Base-by-base conservation (phyloP, 1,284 basidiomycete genomes). In the Ustilago loliicola region DNA sequence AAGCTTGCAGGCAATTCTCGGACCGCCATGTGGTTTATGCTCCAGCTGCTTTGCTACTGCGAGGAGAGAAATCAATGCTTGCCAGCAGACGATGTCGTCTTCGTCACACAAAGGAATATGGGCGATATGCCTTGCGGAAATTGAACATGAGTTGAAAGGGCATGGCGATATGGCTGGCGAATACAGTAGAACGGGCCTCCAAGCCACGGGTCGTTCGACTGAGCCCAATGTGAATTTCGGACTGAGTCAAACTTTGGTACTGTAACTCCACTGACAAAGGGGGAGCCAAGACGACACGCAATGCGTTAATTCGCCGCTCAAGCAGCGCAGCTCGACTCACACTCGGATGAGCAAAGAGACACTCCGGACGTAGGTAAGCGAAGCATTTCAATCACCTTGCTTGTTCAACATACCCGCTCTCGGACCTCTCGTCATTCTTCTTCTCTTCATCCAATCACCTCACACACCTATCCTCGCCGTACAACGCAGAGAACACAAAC, bases 271-370 rank as follows among this genome's bases (percentile, higher is more conserved):
- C 45, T 23, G n/a, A 30, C 23, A 45, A 58, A 58, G 15, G 45
- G 54, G 29, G 29, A 47, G 38, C 48, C 25, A 50, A 25, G n/a
- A 45, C 19, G 51, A 53, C 51, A 53, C 51, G 51, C 51, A 53
- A 27, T 27, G 42, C 48, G 7, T 38, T 50, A 70, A 51, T 70
- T 64, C 56, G 61, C 52, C 53, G 57, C 38, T 42, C 13, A 10
- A 21, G 8, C 15, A 15, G 34, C 34, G 15, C 4, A 36, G 34
- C 5, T 10, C 34, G 15, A 10, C n/a, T 45, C 42, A 23, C 21
- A 21, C 19, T 45, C 45, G 60, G 66, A 57, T 70, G 68, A 70
- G 61, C 61, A 64, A 65, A 65, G 61, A 63, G 58, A 21, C 48
- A 61, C 19, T 11, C 42, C 42, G 42, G 42, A 45, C 42, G 47